phyloP scores from a whole-genome alignment of 2,329 filamentous ascomycete species.

The Aspergillus caelatus region DNA sequence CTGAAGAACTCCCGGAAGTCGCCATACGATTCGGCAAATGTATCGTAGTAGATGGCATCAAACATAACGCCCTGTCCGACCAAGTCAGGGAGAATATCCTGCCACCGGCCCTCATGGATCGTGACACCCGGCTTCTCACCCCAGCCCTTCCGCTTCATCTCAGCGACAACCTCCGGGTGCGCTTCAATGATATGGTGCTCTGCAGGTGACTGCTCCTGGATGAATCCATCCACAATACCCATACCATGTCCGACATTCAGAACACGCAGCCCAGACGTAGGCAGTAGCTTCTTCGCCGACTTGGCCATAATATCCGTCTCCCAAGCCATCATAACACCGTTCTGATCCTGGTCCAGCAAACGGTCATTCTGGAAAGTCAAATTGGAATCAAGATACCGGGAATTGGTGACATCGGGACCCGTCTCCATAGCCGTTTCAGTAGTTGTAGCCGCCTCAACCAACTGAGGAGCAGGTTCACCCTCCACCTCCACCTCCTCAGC shows the following conservation, averaged over 20 bases:
- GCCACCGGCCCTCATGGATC: conserved; percentile 76
- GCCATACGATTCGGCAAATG: conserved; percentile 90
- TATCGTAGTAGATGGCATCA: conserved; percentile 95
- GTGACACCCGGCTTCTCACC: conserved; percentile 62
- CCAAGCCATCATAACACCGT: conserved; percentile 95
- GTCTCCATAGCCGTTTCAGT: conserved; percentile 14
- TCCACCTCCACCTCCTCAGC: conserved; percentile 32
- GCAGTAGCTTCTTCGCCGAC: conserved; percentile 69
- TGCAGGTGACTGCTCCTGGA: conserved; percentile 67
- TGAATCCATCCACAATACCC: conserved; percentile 82
- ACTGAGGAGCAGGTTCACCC: conserved; percentile 24
- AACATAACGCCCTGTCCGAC: conserved; percentile 71
- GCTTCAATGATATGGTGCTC: conserved; percentile 85
- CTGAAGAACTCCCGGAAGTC: conserved; percentile 85
- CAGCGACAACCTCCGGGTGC: conserved; percentile 73
- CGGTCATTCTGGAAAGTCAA: conserved; percentile 67
- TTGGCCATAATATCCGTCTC: conserved; percentile 83
- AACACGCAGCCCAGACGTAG: conserved; percentile 65
- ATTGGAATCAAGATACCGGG: conserved; percentile 68
- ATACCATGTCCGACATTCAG: conserved; percentile 90
- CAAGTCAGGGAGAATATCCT: conserved; percentile 72
- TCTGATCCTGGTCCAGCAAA: conserved; percentile 72
- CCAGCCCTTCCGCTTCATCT: conserved; percentile 69
- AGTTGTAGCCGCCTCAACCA: conserved; percentile 24
- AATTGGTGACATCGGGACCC: conserved; percentile 58